phyloP scores from a whole-genome alignment of 179 eudicot genomes.

The Actinidia arguta region DNA sequence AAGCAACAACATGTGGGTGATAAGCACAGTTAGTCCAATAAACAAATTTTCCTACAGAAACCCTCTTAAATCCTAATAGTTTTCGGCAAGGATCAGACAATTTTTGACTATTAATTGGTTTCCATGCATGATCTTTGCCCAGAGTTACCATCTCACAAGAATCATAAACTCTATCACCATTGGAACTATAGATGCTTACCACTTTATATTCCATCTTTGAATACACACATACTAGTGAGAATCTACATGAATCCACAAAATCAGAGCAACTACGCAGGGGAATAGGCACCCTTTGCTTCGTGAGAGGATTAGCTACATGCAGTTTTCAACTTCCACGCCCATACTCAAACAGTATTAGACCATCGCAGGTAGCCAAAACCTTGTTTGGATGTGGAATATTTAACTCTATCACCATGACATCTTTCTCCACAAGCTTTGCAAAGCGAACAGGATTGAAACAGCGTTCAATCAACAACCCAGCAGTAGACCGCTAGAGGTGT shows the following conservation, averaged over 20 bases:
- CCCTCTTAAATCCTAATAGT: too few relatives aligned
- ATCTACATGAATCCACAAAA: too few relatives aligned
- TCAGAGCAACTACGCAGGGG: not conserved
- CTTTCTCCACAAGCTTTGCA: not conserved
- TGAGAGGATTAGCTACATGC: conserved; percentile 3
- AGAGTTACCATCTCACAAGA: not conserved
- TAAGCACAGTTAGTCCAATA: not conserved
- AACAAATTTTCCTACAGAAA: not conserved
- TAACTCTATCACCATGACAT: not conserved
- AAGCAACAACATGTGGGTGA: not conserved
- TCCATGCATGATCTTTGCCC: conserved; percentile 11
- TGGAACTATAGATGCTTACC: not conserved
- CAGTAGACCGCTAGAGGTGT: not conserved
- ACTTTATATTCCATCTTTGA: not conserved
- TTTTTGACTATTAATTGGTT: not conserved
- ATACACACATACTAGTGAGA: not conserved
- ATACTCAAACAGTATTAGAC: not conserved
- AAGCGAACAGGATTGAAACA: not conserved
- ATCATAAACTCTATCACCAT: not conserved
- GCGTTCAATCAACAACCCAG: not conserved
- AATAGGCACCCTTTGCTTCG: not conserved
- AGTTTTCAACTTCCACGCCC: not conserved
- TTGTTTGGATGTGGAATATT: not conserved
- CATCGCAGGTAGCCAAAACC: not conserved
- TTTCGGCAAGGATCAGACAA: not conserved